Conservation (phyloP, 768 basidiomycete genomes). For the Lactifluus subvellereus region DNA sequence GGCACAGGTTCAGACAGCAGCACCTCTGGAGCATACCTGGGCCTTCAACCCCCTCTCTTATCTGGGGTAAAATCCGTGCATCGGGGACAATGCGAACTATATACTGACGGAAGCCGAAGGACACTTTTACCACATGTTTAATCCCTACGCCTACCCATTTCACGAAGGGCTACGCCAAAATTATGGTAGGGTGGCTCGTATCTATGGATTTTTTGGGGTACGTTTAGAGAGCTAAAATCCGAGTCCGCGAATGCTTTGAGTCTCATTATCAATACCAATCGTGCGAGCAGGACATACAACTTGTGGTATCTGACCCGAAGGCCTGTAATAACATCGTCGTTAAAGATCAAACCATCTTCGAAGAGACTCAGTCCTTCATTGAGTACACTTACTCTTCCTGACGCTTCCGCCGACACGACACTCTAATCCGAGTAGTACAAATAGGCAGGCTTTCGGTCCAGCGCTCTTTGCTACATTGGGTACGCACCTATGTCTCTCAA, state of each 20-base stretch:
- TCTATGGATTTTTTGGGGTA: slow-evolving; percentile 3
- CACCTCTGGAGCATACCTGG: slow-evolving; percentile 1
- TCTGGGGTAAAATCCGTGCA: background rate
- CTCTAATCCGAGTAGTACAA: background rate
- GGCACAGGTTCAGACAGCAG: background rate
- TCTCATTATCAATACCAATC: background rate
- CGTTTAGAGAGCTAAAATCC: background rate
- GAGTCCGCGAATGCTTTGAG: background rate
- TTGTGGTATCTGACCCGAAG: slow-evolving; percentile 7
- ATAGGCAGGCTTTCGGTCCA: background rate
- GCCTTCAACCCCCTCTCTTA: background rate
- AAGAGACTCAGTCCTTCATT: background rate
- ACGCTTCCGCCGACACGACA: too few relatives aligned
- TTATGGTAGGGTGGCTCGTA: background rate
- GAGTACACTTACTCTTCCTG: background rate
- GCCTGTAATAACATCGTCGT: slow-evolving; percentile 3
- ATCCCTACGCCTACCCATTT: background rate
- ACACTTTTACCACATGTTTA: background rate
- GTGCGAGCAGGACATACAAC: background rate
- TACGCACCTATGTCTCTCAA: background rate
- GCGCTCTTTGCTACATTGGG: background rate
- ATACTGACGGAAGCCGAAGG: background rate
- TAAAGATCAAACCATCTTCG: background rate
- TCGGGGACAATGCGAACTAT: background rate
- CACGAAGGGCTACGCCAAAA: background rate